Evolutionary conservation across 352 stramenopile species (phyloP), one percentile per base, ranked within the genome.

Genomic region (Aphanomyces invadans): DNA sequence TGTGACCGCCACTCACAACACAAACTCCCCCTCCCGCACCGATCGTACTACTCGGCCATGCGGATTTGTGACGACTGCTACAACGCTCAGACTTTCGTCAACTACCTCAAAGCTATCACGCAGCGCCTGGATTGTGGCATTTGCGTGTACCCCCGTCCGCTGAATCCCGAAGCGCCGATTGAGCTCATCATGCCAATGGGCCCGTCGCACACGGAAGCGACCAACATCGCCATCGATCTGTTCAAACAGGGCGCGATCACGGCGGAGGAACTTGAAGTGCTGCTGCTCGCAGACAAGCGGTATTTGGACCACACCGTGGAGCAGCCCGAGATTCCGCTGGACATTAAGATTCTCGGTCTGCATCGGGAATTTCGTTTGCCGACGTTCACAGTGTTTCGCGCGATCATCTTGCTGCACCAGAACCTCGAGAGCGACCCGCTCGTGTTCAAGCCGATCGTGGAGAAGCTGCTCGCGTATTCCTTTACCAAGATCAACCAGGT

Each of bases 401-500:
- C 86, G 4, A 83, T 95, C 46, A 92, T 93, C 31, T 64, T 96
- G 62, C 53, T 96, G 60, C 83, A 94, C 63, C 85, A 87, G 26
- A 76, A 95, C 57, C 70, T 94, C 65, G 84, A 96, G 63, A 92
- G 80, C 68, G 85, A 92, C 49, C 84, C 87, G 28, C 70, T 94
- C 33, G 53, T 94, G 4, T 94, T 94, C 71, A 93, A 95, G 71
- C 86, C 85, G 33, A 90, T 92, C 42, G 81, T 92, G 51, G 84
- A 93, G 61, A 87, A 86, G 28, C 55, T 95, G 56, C 71, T 91
- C 4, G 79, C 93, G 33, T 92, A 93, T 66, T 92, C 85, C 44
- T 92, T 92, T 74, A 89, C 84, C 28, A 77, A 86, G 25, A 92
- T 96, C 70, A 94, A 94, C 65, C 82, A 96, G 72, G 83, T 96